Percentiles rank a stretch among this genome's conserved stretches.
phyloP scores from a whole-genome alignment of 768 basidiomycete species.

The Saitozyma sp. region DNA sequence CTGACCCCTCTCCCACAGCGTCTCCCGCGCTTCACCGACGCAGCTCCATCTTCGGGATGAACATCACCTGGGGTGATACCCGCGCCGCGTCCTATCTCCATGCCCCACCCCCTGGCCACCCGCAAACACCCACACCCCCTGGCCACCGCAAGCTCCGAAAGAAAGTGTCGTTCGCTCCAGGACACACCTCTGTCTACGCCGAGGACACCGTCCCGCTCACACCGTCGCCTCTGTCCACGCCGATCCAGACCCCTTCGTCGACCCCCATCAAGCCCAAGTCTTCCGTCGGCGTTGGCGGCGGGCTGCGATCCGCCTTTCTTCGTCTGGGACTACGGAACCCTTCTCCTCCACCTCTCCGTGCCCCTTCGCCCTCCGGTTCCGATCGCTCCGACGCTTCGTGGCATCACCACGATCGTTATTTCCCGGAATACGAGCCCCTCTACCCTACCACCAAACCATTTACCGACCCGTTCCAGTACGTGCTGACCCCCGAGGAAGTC shows the following conservation, averaged over 20 bases:
- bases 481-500: conserved; percentile 22
- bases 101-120: neutral
- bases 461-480: conserved; percentile 8
- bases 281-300: neutral
- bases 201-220: neutral
- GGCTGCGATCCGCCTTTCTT: neutral
- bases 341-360: neutral
- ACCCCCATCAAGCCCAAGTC: neutral
- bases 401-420: conserved; percentile 44
- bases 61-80: conserved; percentile 27
- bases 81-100: neutral
- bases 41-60: conserved; percentile 4
- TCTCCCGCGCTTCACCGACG: too few relatives aligned
- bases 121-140: neutral
- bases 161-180: conserved; percentile 9
- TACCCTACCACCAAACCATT: conserved; percentile 7
- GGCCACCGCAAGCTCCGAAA: conserved; percentile 16
- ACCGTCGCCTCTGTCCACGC: too few relatives aligned
- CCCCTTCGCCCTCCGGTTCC: conserved; percentile 4
- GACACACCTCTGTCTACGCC: neutral
- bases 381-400: conserved; percentile 20
- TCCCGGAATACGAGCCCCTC: conserved; percentile 30
- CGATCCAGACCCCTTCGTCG: neutral
- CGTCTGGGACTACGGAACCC: neutral
- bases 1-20: too few relatives aligned